Evolutionary conservation across 805 yeast species (phyloP).

Genomic region (Isabelozyma pseudorhagii): DNA sequence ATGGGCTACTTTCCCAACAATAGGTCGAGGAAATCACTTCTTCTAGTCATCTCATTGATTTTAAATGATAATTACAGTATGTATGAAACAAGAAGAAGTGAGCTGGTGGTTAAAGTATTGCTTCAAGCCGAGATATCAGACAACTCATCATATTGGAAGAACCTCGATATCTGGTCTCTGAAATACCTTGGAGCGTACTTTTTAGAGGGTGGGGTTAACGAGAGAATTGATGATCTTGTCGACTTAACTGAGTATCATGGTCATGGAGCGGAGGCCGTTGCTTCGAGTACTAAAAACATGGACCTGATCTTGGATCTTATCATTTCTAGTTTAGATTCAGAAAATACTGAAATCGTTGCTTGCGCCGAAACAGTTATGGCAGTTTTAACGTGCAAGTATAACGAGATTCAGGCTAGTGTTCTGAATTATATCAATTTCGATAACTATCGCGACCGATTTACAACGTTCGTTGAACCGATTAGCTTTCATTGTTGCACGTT

Average conservation of each 20-base stretch:
- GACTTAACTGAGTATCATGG: slow-evolving; percentile 3
- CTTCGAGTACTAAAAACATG: slow-evolving; percentile 13
- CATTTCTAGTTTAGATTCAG: slow-evolving; percentile 8
- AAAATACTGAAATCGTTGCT: slow-evolving; percentile 15
- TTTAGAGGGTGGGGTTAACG: slow-evolving; percentile 13
- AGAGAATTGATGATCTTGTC: slow-evolving; percentile 2
- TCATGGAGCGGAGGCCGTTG: slow-evolving; percentile 12
- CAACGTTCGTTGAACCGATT: slow-evolving; percentile 25
- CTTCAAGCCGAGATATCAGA: neutral
- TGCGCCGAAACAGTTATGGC: slow-evolving; percentile 42
- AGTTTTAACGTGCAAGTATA: slow-evolving; percentile 27
- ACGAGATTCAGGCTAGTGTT: slow-evolving; percentile 11
- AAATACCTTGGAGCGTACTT: slow-evolving; percentile 19
- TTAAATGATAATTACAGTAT: neutral
- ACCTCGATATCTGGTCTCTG: slow-evolving; percentile 20
- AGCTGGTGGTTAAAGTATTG: slow-evolving; percentile 5
- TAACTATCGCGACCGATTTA: slow-evolving; percentile 8
- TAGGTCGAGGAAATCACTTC: neutral
- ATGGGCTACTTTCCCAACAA: neutral
- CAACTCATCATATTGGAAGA: slow-evolving; percentile 4
- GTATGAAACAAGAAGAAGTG: slow-evolving; percentile 1
- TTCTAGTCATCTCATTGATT: neutral
- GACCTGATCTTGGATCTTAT: slow-evolving; percentile 25
- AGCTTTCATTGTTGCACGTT: slow-evolving; percentile 31
- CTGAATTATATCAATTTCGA: slow-evolving; percentile 19